Percentiles rank a stretch among this genome's conserved stretches.
Evolutionary conservation across 2,329 filamentous ascomycete genomes (phyloP).

Genomic region (Botrytis pseudocinerea): DNA sequence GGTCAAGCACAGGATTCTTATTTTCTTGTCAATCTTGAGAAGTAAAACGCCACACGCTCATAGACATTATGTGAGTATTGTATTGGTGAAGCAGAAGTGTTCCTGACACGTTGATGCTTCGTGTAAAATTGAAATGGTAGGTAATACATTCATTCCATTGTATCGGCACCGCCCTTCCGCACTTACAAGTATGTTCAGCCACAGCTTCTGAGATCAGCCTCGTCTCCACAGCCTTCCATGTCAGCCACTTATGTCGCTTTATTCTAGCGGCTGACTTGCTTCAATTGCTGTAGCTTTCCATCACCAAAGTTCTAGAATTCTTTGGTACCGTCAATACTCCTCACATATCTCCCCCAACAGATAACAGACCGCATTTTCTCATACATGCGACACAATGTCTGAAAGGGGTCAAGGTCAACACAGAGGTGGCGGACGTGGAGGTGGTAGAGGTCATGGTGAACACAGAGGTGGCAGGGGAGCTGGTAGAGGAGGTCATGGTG

Average conservation of each 20-base stretch:
- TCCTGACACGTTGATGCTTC: background rate
- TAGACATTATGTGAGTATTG: background rate
- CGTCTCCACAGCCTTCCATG: background rate
- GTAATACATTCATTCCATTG: background rate
- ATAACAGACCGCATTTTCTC: background rate
- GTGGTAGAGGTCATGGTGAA: constrained; percentile 23
- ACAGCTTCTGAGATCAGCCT: background rate
- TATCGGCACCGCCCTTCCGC: no score
- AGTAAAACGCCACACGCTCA: background rate
- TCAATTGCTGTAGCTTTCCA: constrained; percentile 9
- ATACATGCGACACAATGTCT: constrained; percentile 28
- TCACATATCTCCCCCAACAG: background rate
- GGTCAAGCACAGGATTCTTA: background rate
- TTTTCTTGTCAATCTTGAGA: background rate
- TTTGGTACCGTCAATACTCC: background rate
- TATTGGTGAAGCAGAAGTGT: background rate
- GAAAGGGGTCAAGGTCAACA: constrained; percentile 30
- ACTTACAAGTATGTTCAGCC: background rate
- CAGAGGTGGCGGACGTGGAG: constrained; percentile 29
- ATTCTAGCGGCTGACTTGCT: constrained; percentile 8
- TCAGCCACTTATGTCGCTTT: background rate
- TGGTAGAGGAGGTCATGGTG: constrained; percentile 40
- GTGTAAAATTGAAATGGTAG: background rate
- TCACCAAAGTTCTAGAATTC: constrained; percentile 7
- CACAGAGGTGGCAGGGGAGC: constrained; percentile 29